Evolutionary conservation across 2,329 filamentous ascomycete species (phyloP), one percentile per base, ranked within the genome.

Genomic region (Pseudogymnoascus sp.): DNA sequence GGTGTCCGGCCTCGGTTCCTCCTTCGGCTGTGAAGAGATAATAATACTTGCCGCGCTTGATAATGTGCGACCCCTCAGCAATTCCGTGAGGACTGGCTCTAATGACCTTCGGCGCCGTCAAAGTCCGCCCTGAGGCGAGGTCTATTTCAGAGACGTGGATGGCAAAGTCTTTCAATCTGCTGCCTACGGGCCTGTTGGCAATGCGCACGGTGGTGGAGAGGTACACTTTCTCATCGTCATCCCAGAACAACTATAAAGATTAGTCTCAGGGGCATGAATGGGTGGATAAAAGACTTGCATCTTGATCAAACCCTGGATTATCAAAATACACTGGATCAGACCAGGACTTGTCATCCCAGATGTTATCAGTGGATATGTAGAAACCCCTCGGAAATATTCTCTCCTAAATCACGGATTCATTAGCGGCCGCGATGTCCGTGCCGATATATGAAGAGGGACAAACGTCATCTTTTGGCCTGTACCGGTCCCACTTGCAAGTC

Each of bases 271-370:
- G 3, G 5, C 29, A 27, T 8, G 33, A 71, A 33, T 1, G 48
- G 1, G 5, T 9, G 29, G n/a, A 7, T 12, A 12, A 5, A 0
- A 86, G 86, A 55, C 73, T 66, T 68, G 80, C 78, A 69, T 81
- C 80, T 68, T 82, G 80, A 64, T 83, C 80, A 61, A 82, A 81
- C 1, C 80, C 80, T 1, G 79, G 74, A 44, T 81, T 79, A 60
- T 83, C 81, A 65, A 84, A 82, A 64, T 79, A 82, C 0, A 81
- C 71, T 0, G 81, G 80, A 51, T 84, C 80, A 4, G 78, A 81
- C 81, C 81, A 84, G 3, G 76, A 73, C 5, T 64, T 69, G 0
- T 78, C 75, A 44, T 82, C 75, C 77, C 77, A 55, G 48, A 55
- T 55, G 80, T 84, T 75, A 9, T 76, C 73, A 0, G 80, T 83